Evolutionary conservation across 1,139 yeast genomes (phyloP), one percentile per base, ranked within the genome.

Genomic region (Suhomyces bolitotheri): DNA sequence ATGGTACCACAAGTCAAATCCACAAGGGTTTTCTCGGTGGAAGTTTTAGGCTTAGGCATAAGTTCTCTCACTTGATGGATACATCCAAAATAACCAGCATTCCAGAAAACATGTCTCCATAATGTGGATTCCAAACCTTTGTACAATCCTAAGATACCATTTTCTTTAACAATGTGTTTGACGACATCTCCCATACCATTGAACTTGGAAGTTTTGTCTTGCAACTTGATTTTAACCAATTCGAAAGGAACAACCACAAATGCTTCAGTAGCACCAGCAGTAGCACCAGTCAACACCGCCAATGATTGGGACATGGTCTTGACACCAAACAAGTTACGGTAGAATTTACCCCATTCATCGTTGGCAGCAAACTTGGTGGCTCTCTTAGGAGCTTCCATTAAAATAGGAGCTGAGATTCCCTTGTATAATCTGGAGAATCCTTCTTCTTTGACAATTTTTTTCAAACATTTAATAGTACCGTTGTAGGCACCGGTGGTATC

Each of bases 331-430:
- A 69, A 56, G 27, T 71, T 71, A 50, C 80, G 77, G 76, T 90
- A 92, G 52, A 90, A 64, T 61, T 85, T 82, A 38, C 96, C 95
- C 86, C 96, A 92, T 62, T 89, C 92, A 60, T 94, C 98, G 59
- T 94, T 92, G 45, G 97, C 97, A 36, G 97, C 97, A 58, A 92
- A 92, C 66, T 92, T 92, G 47, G 96, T 90, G 29, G 98, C 98
- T 71, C 90, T 73, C 74, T 92, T 92, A 45, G 98, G 98, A n/a
- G 98, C 98, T 62, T 92, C 99, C 98, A 92, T 92, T 55, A 92
- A 73, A 51, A 92, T 87, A 29, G 99, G 99, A 12, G 98, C 97
- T 20, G 84, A 69, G 51, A 92, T 92, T 47, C 98, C 98, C 60
- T 90, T 82, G 65, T 92, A 94, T 43, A 92, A 74, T 46, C 95